Conservation (phyloP, 495 filamentous ascomycete species). For the Elaphomyces granulatus region DNA sequence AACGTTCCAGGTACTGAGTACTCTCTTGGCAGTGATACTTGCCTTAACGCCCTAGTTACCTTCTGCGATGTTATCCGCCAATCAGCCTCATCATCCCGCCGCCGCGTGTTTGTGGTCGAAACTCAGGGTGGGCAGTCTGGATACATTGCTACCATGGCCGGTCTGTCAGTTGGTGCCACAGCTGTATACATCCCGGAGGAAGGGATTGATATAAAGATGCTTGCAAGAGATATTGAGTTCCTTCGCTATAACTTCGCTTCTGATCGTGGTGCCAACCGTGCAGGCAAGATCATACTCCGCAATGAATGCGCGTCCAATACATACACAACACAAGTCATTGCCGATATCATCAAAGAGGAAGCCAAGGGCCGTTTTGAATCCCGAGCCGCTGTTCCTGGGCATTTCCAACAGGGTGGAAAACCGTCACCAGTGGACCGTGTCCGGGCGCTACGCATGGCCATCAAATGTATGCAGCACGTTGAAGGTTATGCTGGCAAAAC, state of each 20-base stretch:
- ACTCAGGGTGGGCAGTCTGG: slow-evolving; percentile 92
- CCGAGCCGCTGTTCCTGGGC: slow-evolving; percentile 84
- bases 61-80: slow-evolving; percentile 98
- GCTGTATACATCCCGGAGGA: slow-evolving; percentile 97
- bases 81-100: slow-evolving; percentile 80
- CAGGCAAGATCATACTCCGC: slow-evolving; percentile 85
- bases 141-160: slow-evolving; percentile 84
- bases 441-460: slow-evolving; percentile 78
- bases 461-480: slow-evolving; percentile 79
- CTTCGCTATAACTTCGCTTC: slow-evolving; percentile 71
- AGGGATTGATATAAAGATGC: slow-evolving; percentile 86
- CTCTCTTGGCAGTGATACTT: slow-evolving; percentile 92
- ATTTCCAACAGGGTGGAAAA: slow-evolving; percentile 91
- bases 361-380: slow-evolving; percentile 85
- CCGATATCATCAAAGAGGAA: slow-evolving; percentile 90
- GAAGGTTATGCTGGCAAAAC: slow-evolving; percentile 57
- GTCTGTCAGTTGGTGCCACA: slow-evolving; percentile 77
- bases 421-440: slow-evolving; percentile 94
- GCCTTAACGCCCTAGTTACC: slow-evolving; percentile 85
- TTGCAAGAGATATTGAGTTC: slow-evolving; percentile 80
- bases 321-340: slow-evolving; percentile 84
- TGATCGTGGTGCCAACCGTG: slow-evolving; percentile 80
- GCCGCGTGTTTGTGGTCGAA: slow-evolving; percentile 94
- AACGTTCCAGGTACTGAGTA: slow-evolving; percentile 98
- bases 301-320: slow-evolving; percentile 85